These are phyloP conservation scores for Penicillium sp. DNA, from an alignment of 2,329 filamentous ascomycete genomes.

Conservation along the genomic window DNA sequence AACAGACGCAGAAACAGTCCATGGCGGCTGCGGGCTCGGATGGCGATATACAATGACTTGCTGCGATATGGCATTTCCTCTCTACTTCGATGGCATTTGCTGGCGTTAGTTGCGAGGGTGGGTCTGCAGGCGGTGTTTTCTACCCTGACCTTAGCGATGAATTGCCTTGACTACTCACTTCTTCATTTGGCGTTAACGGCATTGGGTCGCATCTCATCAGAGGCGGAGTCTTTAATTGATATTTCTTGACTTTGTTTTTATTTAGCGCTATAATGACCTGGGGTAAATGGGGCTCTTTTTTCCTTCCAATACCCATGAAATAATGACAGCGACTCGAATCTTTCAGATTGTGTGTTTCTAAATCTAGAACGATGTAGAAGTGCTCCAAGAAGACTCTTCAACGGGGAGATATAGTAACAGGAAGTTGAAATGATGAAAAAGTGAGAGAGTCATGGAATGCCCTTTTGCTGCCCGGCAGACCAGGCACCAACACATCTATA, in stretches of 20 bases:
- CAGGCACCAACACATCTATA: not conserved
- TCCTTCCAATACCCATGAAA: not conserved
- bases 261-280: slow-evolving; percentile 3
- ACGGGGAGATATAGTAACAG: not conserved
- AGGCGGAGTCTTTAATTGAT: not conserved
- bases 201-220: not conserved
- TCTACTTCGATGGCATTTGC: not conserved
- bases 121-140: not conserved
- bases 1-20: slow-evolving; percentile 18
- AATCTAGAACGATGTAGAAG: no score
- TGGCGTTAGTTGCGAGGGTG: not conserved
- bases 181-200: not conserved
- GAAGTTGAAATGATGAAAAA: not conserved
- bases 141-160: not conserved
- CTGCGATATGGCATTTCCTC: slow-evolving; percentile 12
- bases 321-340: slow-evolving; percentile 2
- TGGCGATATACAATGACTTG: slow-evolving; percentile 26
- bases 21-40: slow-evolving; percentile 24
- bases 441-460: not conserved
- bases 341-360: not conserved
- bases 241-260: not conserved
- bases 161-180: not conserved
- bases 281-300: not conserved
- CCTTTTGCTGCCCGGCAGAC: not conserved
- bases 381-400: no score